Conservation (phyloP, 306 rosid genomes). For the Cyclanthera cordifolia region DNA sequence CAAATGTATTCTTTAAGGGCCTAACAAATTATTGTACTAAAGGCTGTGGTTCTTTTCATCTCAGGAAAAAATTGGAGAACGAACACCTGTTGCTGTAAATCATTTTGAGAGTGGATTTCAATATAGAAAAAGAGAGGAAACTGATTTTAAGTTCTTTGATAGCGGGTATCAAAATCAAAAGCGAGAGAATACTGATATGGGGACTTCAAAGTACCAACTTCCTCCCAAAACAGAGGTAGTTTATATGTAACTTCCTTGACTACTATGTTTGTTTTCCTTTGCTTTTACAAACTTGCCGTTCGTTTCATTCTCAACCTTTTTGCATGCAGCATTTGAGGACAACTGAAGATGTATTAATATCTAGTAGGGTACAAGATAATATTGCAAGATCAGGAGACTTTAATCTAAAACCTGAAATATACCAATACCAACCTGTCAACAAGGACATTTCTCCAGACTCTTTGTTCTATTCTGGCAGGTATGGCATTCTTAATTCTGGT, state of each 20-base stretch:
- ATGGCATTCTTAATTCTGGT: not conserved
- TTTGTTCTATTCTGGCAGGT: slow-evolving; percentile 29
- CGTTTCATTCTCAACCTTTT: not conserved
- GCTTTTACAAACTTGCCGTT: not conserved
- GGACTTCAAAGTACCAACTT: slow-evolving; percentile 31
- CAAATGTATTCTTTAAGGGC: no score
- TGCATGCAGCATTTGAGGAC: slow-evolving; percentile 5
- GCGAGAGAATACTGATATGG: slow-evolving; percentile 32
- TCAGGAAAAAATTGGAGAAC: slow-evolving; percentile 71
- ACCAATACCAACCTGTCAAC: not conserved
- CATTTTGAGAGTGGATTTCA: slow-evolving; percentile 38
- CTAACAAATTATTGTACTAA: slow-evolving; percentile 11
- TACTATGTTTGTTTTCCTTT: not conserved
- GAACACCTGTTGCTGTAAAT: slow-evolving; percentile 31
- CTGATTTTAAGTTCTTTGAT: slow-evolving; percentile 17
- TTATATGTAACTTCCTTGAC: slow-evolving; percentile 20
- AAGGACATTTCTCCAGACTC: slow-evolving; percentile 20
- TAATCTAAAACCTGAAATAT: not conserved
- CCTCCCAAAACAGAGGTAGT: slow-evolving; percentile 44
- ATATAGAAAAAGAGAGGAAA: slow-evolving; percentile 25
- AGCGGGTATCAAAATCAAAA: slow-evolving; percentile 6
- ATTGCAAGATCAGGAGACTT: not conserved
- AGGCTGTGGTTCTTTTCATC: slow-evolving; percentile 7
- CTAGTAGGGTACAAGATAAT: not conserved
- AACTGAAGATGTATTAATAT: slow-evolving; percentile 2